Evolutionary conservation across 1,284 basidiomycete species (phyloP).

Genomic region (Pholiota adiposa): DNA sequence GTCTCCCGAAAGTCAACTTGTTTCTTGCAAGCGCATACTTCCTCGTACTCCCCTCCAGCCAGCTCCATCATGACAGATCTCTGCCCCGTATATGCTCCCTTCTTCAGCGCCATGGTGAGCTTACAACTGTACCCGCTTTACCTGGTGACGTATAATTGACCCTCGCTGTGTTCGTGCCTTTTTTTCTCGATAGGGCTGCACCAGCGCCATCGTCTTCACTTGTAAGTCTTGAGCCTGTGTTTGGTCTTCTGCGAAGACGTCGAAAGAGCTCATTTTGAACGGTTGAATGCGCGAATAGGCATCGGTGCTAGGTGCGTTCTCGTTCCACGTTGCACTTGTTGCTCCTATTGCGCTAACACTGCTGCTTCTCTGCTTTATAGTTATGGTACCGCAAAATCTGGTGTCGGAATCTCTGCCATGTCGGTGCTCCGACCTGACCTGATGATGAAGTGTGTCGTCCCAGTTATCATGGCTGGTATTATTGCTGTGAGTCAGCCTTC

Average conservation of each 20-base stretch:
- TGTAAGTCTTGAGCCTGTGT: slow-evolving; percentile 60
- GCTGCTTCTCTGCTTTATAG: slow-evolving; percentile 38
- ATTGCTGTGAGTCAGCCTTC: slow-evolving; percentile 73
- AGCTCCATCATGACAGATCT: slow-evolving; percentile 70
- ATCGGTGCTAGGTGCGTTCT: slow-evolving; percentile 71
- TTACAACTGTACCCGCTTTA: background rate
- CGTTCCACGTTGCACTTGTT: slow-evolving; percentile 7
- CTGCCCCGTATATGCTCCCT: slow-evolving; percentile 94
- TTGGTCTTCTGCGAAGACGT: background rate
- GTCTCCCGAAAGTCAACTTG: slow-evolving; percentile 16
- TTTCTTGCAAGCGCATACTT: slow-evolving; percentile 10
- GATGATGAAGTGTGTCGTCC: slow-evolving; percentile 96
- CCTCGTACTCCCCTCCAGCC: slow-evolving; percentile 4
- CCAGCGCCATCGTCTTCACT: slow-evolving; percentile 96
- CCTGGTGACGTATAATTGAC: slow-evolving; percentile 17
- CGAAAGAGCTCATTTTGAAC: slow-evolving; percentile 11
- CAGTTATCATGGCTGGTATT: slow-evolving; percentile 99
- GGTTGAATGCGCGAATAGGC: slow-evolving; percentile 42
- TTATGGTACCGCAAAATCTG: slow-evolving; percentile 98
- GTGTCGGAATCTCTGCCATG: slow-evolving; percentile 99
- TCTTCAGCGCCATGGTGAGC: slow-evolving; percentile 95
- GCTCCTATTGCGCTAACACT: slow-evolving; percentile 11
- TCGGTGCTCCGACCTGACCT: slow-evolving; percentile 93
- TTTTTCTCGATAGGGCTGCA: slow-evolving; percentile 74
- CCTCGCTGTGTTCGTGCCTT: slow-evolving; percentile 21